phyloP scores from a whole-genome alignment of 139 green algal genomes.

The Chlorella vulgaris region DNA sequence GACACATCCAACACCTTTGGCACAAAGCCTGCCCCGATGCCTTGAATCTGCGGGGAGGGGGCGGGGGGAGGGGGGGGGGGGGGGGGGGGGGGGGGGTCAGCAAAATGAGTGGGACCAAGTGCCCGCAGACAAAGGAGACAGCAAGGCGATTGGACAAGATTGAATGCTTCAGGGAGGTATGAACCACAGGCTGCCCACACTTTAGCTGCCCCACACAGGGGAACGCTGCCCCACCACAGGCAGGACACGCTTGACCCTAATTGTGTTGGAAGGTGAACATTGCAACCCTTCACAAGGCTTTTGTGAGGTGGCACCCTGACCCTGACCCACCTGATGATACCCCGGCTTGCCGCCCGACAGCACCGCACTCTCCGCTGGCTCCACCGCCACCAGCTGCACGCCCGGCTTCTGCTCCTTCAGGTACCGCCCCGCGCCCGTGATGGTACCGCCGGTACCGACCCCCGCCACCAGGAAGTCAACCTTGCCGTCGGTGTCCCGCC shows the following conservation, averaged over 20 bases:
- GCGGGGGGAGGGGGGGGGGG: neutral
- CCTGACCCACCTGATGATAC: conserved; percentile 85
- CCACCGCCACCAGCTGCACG: conserved; percentile 92
- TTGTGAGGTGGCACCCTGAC: neutral
- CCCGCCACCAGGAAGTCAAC: conserved; percentile 85
- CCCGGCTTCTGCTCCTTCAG: conserved; percentile 93
- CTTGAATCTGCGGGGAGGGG: conserved; percentile 57
- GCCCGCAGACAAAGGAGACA: too few species aligned
- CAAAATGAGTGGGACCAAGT: neutral
- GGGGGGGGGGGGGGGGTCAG: too few species aligned
- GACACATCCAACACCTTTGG: conserved; percentile 90
- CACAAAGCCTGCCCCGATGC: conserved; percentile 91
- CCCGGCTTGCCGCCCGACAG: conserved; percentile 92
- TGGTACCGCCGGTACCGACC: conserved; percentile 97
- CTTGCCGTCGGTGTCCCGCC: conserved; percentile 75
- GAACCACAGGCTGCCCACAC: too few species aligned
- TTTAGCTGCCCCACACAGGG: too few species aligned
- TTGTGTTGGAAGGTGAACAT: neutral
- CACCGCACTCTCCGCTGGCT: conserved; percentile 92
- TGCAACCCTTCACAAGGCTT: neutral
- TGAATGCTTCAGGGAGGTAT: too few species aligned
- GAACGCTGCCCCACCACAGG: too few species aligned
- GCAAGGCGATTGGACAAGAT: too few species aligned
- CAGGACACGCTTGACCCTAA: too few species aligned
- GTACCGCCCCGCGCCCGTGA: conserved; percentile 89